Evolutionary conservation across 345 rosid species (phyloP).

Genomic region (Pelargonium nanum): DNA sequence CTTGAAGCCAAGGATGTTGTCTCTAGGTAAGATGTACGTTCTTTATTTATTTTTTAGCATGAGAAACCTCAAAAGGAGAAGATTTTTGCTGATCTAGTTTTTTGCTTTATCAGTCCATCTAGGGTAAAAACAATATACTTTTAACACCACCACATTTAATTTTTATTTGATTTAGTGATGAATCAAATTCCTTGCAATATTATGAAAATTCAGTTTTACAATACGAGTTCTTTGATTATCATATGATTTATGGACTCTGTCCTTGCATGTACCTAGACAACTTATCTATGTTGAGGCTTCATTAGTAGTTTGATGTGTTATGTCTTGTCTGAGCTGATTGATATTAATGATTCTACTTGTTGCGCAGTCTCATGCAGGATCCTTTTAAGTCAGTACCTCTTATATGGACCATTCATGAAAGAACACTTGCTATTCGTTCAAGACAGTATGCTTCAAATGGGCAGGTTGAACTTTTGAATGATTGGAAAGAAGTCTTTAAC

Average conservation of each 20-base stretch:
- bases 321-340: conserved; percentile 9
- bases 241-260: not conserved
- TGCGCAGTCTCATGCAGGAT: conserved; percentile 86
- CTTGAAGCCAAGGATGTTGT: conserved; percentile 51
- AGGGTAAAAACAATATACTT: not conserved
- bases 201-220: no score
- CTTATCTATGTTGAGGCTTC: not conserved
- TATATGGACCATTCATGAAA: conserved; percentile 69
- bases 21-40: conserved; percentile 44
- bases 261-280: not conserved
- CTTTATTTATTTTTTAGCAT: not conserved
- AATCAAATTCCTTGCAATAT: not conserved
- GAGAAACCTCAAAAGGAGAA: not conserved
- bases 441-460: conserved; percentile 52
- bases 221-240: not conserved
- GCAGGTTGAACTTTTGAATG: conserved; percentile 51
- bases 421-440: conserved; percentile 55
- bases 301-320: not conserved
- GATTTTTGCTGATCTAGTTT: not conserved
- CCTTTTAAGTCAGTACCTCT: conserved; percentile 90
- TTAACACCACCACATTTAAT: not conserved
- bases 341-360: conserved; percentile 31
- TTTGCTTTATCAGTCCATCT: not conserved
- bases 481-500: conserved; percentile 75
- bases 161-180: not conserved